These are phyloP conservation scores for Sedum album DNA, from an alignment of 164 flowering plant species.

Conservation along the genomic window DNA sequence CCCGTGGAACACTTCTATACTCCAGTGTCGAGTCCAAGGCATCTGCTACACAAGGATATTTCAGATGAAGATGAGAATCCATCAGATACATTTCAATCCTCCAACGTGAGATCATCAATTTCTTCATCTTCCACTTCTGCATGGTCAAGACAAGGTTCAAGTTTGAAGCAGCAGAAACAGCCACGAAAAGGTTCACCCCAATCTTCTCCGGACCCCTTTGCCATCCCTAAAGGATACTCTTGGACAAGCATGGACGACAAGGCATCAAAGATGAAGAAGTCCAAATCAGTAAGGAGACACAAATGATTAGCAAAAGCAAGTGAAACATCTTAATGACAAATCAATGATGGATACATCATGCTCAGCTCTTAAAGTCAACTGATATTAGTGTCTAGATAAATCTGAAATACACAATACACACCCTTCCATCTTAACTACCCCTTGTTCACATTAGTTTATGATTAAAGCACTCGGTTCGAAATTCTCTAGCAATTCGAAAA, in stretches of 20 bases:
- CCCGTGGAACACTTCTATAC: slow-evolving; percentile 69
- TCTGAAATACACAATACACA: background rate
- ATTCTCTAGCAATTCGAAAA: background rate
- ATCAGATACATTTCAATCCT: slow-evolving; percentile 13
- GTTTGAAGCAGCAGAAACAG: slow-evolving; percentile 2
- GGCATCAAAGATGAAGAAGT: slow-evolving; percentile 47
- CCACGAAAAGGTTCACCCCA: slow-evolving; percentile 10
- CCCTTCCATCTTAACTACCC: background rate
- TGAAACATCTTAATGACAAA: background rate
- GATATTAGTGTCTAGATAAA: background rate
- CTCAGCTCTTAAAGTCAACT: background rate
- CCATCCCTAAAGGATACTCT: slow-evolving; percentile 60
- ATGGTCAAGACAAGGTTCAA: slow-evolving; percentile 37
- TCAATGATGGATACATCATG: background rate
- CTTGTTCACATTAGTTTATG: background rate
- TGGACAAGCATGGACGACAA: slow-evolving; percentile 68
- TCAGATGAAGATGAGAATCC: too few species aligned
- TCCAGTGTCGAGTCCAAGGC: slow-evolving; percentile 70
- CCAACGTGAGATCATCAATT: slow-evolving; percentile 16
- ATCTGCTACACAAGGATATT: too few species aligned
- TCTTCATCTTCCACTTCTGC: slow-evolving; percentile 25
- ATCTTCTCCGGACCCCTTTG: slow-evolving; percentile 73
- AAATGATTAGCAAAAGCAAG: slow-evolving; percentile 15
- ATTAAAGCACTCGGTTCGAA: background rate
- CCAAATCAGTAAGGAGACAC: slow-evolving; percentile 32